These are phyloP conservation scores for Phytophthora ohioensis DNA, from an alignment of 352 stramenopile species.

Conservation along the genomic window DNA sequence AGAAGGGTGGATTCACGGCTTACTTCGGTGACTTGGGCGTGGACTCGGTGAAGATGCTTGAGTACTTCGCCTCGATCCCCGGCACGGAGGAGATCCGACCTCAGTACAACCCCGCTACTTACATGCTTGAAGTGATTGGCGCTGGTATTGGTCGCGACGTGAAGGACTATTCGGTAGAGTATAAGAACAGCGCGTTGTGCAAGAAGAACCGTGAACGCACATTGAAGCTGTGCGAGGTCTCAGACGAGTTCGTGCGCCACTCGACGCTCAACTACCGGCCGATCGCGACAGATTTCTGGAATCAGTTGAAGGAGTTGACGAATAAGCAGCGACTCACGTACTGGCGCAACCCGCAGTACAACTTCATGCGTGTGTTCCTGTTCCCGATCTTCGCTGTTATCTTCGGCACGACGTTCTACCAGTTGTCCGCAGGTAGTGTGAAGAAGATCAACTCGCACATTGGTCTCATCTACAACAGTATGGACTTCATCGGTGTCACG, in stretches of 20 bases:
- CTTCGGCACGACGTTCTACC: slow-evolving; percentile 48
- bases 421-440: slow-evolving; percentile 38
- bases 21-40: slow-evolving; percentile 92
- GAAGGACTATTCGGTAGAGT: slow-evolving; percentile 65
- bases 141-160: slow-evolving; percentile 65
- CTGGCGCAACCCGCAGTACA: slow-evolving; percentile 36
- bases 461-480: slow-evolving; percentile 72
- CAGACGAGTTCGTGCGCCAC: slow-evolving; percentile 44
- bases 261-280: slow-evolving; percentile 55
- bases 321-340: slow-evolving; percentile 60
- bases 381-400: background rate
- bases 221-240: slow-evolving; percentile 21
- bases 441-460: slow-evolving; percentile 67
- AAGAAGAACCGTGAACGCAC: slow-evolving; percentile 35
- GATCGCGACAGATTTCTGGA: slow-evolving; percentile 53
- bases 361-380: background rate
- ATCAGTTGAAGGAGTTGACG: slow-evolving; percentile 44
- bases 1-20: slow-evolving; percentile 67
- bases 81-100: slow-evolving; percentile 67
- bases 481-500: slow-evolving; percentile 75
- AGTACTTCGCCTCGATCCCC: slow-evolving; percentile 90
- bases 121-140: slow-evolving; percentile 89
- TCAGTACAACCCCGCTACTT: slow-evolving; percentile 91
- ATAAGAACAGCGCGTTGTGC: slow-evolving; percentile 50
- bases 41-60: slow-evolving; percentile 81